Base-by-base conservation (phyloP, 331 rosid species). In the Phaseolus coccineus region DNA sequence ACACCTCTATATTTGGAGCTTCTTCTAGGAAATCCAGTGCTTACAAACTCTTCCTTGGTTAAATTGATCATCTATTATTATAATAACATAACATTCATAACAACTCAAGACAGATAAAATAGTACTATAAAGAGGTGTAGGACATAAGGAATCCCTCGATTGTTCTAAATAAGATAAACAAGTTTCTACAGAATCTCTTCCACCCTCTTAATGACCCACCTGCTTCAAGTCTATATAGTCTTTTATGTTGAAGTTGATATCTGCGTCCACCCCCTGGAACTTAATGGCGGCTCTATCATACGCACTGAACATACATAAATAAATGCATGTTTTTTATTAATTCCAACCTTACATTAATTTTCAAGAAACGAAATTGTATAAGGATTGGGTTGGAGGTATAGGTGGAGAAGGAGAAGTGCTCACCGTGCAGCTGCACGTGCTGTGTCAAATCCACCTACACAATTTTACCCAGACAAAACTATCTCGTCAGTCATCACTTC, bases 361-460 rank as follows among this genome's bases (percentile, higher is more conserved):
- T n/a, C 44, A 58, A 53, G 8, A 37, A 50, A 46, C 19, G 8
- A 58, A 82, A 42, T 24, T 55, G 55, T 0, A 52, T 11, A 56
- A 14, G 53, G 47, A 55, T 51, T 48, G 5, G 25, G 16, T 76
- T 25, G 11, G 16, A 71, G 52, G 73, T 68, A 65, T 71, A 64
- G 47, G 42, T 65, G 37, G 50, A 65, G 69, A 70, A 42, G 66
- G 75, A 55, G 76, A 76, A 79, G 71, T 76, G 75, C 89, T 90
- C 87, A 95, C 99, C 98, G 97, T 61, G 99, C 98, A 91, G 99
- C 99, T 69, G 98, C 98, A 93, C 93, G 99, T 78, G 99, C 98
- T 12, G 99, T 96, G 90, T 96, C 99, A 87, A 96, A 96, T 84
- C 99, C 98, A 87, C 99, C 99, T 96, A 77, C 82, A 80, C 80